Evolutionary conservation across 768 basidiomycete species (phyloP).

Genomic region (Cubamyces lactineus): DNA sequence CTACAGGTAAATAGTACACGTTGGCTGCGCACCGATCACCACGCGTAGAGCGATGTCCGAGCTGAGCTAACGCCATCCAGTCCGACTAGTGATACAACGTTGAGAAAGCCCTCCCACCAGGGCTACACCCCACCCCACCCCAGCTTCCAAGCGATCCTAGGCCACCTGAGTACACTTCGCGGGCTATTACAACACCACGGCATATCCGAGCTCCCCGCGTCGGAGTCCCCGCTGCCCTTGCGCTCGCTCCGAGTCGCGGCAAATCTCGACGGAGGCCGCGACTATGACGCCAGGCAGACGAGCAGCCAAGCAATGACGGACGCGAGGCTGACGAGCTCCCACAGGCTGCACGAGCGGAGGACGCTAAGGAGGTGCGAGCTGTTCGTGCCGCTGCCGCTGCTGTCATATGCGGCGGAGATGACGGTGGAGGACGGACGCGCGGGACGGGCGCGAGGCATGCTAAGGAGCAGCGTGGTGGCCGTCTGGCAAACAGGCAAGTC

Average conservation of each 20-base stretch:
- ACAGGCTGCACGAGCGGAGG: conserved; percentile 10
- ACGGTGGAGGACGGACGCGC: conserved; percentile 1
- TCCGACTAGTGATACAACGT: not conserved
- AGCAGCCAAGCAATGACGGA: conserved; percentile 21
- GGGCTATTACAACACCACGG: too few relatives aligned
- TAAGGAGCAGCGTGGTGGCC: conserved; percentile 1
- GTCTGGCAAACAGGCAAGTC: not conserved
- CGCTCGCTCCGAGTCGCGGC: too few relatives aligned
- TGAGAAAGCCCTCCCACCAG: too few relatives aligned
- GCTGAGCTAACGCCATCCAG: not conserved
- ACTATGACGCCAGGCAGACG: conserved; percentile 16
- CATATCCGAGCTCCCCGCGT: too few relatives aligned
- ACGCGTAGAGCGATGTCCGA: not conserved
- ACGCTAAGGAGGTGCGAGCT: conserved; percentile 5
- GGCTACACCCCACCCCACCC: too few relatives aligned
- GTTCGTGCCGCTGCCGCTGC: not conserved
- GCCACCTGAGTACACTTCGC: too few relatives aligned
- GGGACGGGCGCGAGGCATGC: not conserved
- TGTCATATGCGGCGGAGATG: conserved; percentile 8
- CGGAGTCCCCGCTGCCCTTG: too few relatives aligned
- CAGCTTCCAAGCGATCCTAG: too few relatives aligned
- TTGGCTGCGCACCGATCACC: conserved; percentile 7
- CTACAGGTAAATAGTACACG: not conserved
- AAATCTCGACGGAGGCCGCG: not conserved
- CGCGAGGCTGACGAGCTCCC: conserved; percentile 22